Evolutionary conservation across 164 flowering plant species (phyloP).

Genomic region (Umbellularia californica): DNA sequence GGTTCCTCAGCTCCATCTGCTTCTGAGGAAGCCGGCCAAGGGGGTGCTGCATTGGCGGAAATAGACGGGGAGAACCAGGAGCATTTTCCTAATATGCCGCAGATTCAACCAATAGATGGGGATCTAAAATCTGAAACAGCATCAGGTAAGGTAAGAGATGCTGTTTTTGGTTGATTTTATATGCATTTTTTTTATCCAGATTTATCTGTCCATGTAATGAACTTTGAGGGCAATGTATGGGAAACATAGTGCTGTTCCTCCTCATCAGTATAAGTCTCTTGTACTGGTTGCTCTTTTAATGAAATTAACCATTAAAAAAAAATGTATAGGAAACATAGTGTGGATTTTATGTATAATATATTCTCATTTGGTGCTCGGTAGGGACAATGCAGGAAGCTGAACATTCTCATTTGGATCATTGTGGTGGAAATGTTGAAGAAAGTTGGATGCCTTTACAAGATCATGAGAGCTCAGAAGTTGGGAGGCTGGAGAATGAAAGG

Average conservation of each 20-base stretch:
- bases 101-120: slow-evolving; percentile 21
- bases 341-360: slow-evolving; percentile 50
- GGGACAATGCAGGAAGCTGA: slow-evolving; percentile 96
- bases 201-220: background rate
- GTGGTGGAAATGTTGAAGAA: slow-evolving; percentile 19
- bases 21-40: slow-evolving; percentile 10
- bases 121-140: background rate
- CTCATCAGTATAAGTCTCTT: no score
- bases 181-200: background rate
- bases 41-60: slow-evolving; percentile 5
- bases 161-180: slow-evolving; percentile 38
- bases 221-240: background rate
- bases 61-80: slow-evolving; percentile 15
- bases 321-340: slow-evolving; percentile 12
- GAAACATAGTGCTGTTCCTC: background rate
- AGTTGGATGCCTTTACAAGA: slow-evolving; percentile 3
- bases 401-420: slow-evolving; percentile 35
- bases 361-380: slow-evolving; percentile 87
- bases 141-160: slow-evolving; percentile 59
- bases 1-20: slow-evolving; percentile 9
- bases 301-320: no score
- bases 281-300: no score
- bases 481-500: slow-evolving; percentile 19
- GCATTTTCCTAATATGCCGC: slow-evolving; percentile 14
- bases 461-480: slow-evolving; percentile 5